Conservation (phyloP, 495 filamentous ascomycete species). For the Lasiosphaeria miniovina region DNA sequence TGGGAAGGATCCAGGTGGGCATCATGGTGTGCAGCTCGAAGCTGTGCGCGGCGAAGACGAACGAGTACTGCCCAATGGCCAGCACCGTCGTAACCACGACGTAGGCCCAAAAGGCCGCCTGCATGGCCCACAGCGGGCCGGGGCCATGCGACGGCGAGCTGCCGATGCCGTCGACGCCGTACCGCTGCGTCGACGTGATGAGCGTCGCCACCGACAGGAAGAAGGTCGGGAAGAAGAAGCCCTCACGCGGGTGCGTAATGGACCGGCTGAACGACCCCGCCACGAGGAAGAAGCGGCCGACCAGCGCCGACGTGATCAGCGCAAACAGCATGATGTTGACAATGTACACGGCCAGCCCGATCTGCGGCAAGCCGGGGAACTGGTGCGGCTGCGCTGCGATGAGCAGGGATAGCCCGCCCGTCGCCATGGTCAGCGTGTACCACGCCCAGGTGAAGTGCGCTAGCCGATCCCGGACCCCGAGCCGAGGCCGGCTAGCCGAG, state of each 20-base stretch:
- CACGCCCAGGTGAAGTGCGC: constrained; percentile 72
- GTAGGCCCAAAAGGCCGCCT: constrained; percentile 54
- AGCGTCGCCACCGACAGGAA: constrained; percentile 64
- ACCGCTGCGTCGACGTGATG: constrained; percentile 57
- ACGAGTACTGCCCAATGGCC: constrained; percentile 50
- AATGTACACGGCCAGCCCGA: constrained; percentile 60
- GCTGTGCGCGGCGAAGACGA: constrained; percentile 44
- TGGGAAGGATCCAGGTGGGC: constrained; percentile 57
- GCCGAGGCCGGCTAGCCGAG: constrained; percentile 12
- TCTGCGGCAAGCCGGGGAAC: constrained; percentile 56
- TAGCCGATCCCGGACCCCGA: constrained; percentile 40
- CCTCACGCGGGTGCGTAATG: constrained; percentile 60
- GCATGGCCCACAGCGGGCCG: constrained; percentile 37
- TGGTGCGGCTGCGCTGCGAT: constrained; percentile 56
- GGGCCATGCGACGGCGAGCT: constrained; percentile 36
- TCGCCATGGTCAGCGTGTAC: constrained; percentile 68
- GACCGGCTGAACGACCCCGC: constrained; percentile 51
- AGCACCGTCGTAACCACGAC: constrained; percentile 41
- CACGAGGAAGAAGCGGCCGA: constrained; percentile 56
- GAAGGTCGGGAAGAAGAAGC: constrained; percentile 66
- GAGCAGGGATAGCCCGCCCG: constrained; percentile 62
- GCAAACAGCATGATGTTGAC: constrained; percentile 62
- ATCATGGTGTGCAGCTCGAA: constrained; percentile 44
- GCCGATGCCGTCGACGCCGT: constrained; percentile 47
- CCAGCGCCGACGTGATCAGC: constrained; percentile 48